phyloP scores from a whole-genome alignment of 2,329 filamentous ascomycete genomes.

The Lachnellula cervina region DNA sequence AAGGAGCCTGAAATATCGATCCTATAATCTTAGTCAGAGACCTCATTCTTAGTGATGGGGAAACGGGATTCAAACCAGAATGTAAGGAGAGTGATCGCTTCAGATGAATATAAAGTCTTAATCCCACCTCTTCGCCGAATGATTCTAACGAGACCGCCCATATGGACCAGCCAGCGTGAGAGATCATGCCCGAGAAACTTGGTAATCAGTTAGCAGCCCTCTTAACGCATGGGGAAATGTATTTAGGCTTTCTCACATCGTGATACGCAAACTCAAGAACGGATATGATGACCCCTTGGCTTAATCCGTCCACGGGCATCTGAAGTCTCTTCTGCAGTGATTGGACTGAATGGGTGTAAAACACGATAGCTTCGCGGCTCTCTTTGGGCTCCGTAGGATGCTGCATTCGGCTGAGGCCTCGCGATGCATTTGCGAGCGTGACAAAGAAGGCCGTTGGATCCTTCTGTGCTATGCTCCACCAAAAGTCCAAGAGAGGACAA shows the following conservation, averaged over 20 bases:
- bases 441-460: not conserved
- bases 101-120: not conserved
- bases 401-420: not conserved
- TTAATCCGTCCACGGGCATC: not conserved
- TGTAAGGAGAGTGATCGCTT: not conserved
- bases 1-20: not conserved
- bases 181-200: not conserved
- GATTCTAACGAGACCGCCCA: not conserved
- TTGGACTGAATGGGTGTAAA: not conserved
- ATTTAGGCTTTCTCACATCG: not conserved
- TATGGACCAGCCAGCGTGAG: not conserved
- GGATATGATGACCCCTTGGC: not conserved
- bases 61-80: not conserved
- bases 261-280: not conserved
- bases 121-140: not conserved
- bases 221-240: not conserved
- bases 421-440: not conserved
- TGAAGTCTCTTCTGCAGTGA: not conserved
- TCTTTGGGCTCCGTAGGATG: not conserved
- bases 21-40: not conserved
- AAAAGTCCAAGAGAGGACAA: not conserved
- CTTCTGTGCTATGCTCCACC: not conserved
- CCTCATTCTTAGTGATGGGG: not conserved
- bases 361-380: not conserved
- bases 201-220: not conserved